These are phyloP conservation scores for Irpex rosettiformis DNA, from an alignment of 1,284 basidiomycete genomes.

Conservation along the genomic window DNA sequence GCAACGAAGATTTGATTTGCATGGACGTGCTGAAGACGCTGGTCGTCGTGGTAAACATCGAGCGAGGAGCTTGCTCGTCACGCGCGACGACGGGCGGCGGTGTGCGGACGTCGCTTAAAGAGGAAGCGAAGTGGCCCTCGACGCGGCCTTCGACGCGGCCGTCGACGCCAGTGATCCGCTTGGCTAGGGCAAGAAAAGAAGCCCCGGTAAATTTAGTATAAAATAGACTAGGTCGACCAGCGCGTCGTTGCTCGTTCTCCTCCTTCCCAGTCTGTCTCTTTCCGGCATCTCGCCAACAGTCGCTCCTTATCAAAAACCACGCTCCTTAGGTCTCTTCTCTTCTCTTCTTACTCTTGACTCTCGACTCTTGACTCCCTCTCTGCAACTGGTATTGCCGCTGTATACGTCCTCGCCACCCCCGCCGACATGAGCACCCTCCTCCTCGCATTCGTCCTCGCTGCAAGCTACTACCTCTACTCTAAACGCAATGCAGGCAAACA, in stretches of 20 bases:
- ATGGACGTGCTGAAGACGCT: too few relatives aligned
- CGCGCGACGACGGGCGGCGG: too few relatives aligned
- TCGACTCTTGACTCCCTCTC: not conserved
- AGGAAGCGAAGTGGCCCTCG: too few relatives aligned
- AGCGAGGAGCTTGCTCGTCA: too few relatives aligned
- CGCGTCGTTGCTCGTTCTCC: not conserved
- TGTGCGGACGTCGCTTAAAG: not conserved
- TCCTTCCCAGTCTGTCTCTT: not conserved
- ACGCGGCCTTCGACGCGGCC: too few relatives aligned
- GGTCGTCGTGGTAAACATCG: too few relatives aligned
- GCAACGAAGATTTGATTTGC: not conserved
- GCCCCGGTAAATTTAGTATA: not conserved
- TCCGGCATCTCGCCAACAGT: conserved; percentile 7
- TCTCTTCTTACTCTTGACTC: not conserved
- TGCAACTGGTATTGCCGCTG: too few relatives aligned
- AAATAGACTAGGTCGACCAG: not conserved
- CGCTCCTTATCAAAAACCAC: conserved; percentile 4
- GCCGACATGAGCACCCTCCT: too few relatives aligned
- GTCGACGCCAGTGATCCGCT: too few relatives aligned
- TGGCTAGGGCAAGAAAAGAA: too few relatives aligned
- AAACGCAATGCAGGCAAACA: conserved; percentile 16
- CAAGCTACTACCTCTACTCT: conserved; percentile 21
- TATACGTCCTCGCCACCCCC: too few relatives aligned
- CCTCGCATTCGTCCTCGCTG: conserved; percentile 17
- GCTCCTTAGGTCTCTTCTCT: not conserved